phyloP scores from a whole-genome alignment of 1,284 basidiomycete genomes.

The Cutaneotrichosporon daszewskae region DNA sequence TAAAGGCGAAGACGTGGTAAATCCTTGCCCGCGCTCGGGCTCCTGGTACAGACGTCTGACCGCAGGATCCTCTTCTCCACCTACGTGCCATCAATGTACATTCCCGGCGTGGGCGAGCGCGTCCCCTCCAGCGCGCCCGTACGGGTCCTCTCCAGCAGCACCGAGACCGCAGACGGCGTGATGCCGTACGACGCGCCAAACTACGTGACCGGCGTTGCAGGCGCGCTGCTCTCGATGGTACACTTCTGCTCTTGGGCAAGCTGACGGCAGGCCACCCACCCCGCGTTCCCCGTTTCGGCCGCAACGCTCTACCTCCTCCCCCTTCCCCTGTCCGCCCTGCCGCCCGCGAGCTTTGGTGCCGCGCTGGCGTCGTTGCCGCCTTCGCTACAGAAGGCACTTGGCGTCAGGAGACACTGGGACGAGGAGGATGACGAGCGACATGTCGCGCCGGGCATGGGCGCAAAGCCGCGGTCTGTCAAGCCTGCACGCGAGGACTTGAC shows the following conservation, averaged over 20 bases:
- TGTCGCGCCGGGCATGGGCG: conserved; percentile 30
- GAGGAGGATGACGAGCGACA: conserved; percentile 40
- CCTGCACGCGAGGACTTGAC: conserved; percentile 15
- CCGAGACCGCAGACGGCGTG: background rate
- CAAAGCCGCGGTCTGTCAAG: conserved; percentile 5
- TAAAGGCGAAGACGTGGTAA: conserved; percentile 10
- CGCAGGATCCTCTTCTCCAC: conserved; percentile 33
- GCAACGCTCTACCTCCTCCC: conserved; percentile 26
- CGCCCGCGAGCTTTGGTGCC: conserved; percentile 2
- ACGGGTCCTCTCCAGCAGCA: conserved; percentile 17
- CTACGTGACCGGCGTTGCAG: conserved; percentile 35
- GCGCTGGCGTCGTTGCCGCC: conserved; percentile 8
- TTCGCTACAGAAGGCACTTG: background rate
- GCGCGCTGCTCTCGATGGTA: conserved; percentile 28
- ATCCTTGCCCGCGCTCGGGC: too few species aligned
- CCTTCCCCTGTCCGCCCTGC: conserved; percentile 29
- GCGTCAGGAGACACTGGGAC: conserved; percentile 18
- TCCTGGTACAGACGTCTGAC: conserved; percentile 1
- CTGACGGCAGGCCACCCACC: conserved; percentile 27
- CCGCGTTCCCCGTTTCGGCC: conserved; percentile 13
- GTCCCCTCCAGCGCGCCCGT: conserved; percentile 20
- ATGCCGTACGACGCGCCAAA: conserved; percentile 33
- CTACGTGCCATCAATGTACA: conserved; percentile 41
- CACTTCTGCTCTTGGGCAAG: background rate
- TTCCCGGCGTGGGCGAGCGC: conserved; percentile 18